Evolutionary conservation across 108 stramenopile genomes (phyloP).

Genomic region (Skeletonema menzelii): DNA sequence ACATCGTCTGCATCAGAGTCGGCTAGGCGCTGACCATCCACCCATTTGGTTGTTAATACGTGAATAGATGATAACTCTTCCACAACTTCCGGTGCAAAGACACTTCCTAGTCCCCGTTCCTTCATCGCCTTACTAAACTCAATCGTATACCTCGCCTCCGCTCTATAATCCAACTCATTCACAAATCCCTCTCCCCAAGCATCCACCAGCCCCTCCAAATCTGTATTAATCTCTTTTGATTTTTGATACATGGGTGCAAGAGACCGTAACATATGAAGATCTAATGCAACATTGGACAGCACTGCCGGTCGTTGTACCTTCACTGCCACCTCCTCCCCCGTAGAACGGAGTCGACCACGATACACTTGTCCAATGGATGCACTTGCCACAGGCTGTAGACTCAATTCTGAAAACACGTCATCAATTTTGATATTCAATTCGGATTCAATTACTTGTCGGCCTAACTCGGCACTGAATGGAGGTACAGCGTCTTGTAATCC

Average conservation of each 20-base stretch:
- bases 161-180: conserved; percentile 81
- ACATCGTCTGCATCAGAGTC: conserved; percentile 49
- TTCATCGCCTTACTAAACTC: conserved; percentile 59
- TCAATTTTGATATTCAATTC: conserved; percentile 53
- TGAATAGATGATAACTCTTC: conserved; percentile 49
- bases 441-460: conserved; percentile 52
- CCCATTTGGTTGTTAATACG: conserved; percentile 84
- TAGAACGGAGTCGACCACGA: conserved; percentile 54
- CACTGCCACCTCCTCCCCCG: conserved; percentile 64
- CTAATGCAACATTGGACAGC: conserved; percentile 70
- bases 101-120: conserved; percentile 51
- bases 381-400: conserved; percentile 65
- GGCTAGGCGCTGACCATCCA: conserved; percentile 73
- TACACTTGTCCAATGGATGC: conserved; percentile 93
- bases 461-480: conserved; percentile 58
- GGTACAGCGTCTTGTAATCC: conserved; percentile 82
- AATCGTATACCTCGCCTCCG: conserved; percentile 67
- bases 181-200: conserved; percentile 88
- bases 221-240: conserved; percentile 40
- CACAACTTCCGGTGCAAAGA: conserved; percentile 67
- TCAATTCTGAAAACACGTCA: conserved; percentile 51
- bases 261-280: conserved; percentile 73
- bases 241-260: conserved; percentile 58
- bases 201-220: conserved; percentile 66
- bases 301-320: conserved; percentile 88